These are phyloP conservation scores for Kluyveromyces starmeri DNA, from an alignment of 805 yeast genomes.

Conservation along the genomic window DNA sequence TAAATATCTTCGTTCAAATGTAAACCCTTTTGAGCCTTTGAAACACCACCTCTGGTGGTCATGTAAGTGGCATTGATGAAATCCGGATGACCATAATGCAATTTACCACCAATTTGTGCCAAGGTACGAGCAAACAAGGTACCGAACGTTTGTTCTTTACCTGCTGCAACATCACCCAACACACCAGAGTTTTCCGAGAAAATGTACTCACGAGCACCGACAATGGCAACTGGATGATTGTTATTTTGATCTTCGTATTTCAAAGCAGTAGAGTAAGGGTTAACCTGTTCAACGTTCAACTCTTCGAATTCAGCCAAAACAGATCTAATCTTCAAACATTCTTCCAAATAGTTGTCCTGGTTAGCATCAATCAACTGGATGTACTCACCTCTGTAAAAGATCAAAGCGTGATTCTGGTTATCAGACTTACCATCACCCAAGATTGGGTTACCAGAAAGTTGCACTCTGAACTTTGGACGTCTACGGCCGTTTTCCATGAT, in stretches of 20 bases:
- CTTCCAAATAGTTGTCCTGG: constrained; percentile 80
- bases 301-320: constrained; percentile 80
- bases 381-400: constrained; percentile 79
- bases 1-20: constrained; percentile 83
- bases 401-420: constrained; percentile 73
- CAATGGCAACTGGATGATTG: constrained; percentile 67
- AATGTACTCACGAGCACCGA: constrained; percentile 82
- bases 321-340: constrained; percentile 74
- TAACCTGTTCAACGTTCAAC: constrained; percentile 61
- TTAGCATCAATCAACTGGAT: constrained; percentile 79
- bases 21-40: constrained; percentile 79
- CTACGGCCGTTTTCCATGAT: constrained; percentile 63
- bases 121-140: constrained; percentile 75
- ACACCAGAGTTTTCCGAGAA: constrained; percentile 82
- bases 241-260: constrained; percentile 44
- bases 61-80: constrained; percentile 65
- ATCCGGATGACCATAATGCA: constrained; percentile 88
- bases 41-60: constrained; percentile 84
- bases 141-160: constrained; percentile 85
- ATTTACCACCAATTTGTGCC: constrained; percentile 77
- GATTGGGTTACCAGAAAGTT: constrained; percentile 76
- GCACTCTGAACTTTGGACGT: constrained; percentile 68
- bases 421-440: constrained; percentile 86
- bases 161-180: constrained; percentile 84
- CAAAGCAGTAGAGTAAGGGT: constrained; percentile 73